Evolutionary conservation across 768 basidiomycete species (phyloP), one percentile per base, ranked within the genome.

Genomic region (Grammothele lineata): DNA sequence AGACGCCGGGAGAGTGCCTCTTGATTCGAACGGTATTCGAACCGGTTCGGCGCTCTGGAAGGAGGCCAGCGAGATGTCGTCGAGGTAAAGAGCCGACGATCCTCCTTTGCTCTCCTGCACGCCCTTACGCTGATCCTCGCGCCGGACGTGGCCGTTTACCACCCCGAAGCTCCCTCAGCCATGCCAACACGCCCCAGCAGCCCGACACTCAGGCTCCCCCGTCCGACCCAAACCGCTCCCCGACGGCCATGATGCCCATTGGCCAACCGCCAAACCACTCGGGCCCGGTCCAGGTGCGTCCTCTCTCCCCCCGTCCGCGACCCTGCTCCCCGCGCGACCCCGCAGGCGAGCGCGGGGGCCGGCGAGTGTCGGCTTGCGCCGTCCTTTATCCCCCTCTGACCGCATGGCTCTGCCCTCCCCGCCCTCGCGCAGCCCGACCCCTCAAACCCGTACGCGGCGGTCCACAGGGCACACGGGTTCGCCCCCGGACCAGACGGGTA

Each of bases 11-110:
- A 7, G 14, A 30, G 8, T 30, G 27, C 14, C 14, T 14, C 14
- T 30, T 38, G 51, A 26, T 44, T 48, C 51, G 51, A 53, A 53
- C 51, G 46, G 51, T 46, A 26, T 44, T 48, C 51, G 51, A 53
- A 53, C 51, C 51, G 51, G 46, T 53, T 53, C 51, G 51, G 51
- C 51, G 51, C 51, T 44, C 27, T 43, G 10, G 40, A 10, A 27
- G 23, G 40, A 37, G 41, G 47, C 50, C 50, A 52, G 26, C 37
- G 30, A 23, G 11, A 53, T 48, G 51, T 44, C 51, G 22, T 40
- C 51, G 18, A 53, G 46, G n/a, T n/a, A n/a, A n/a, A n/a, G n/a
- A n/a, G n/a, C n/a, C n/a, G n/a, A n/a, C n/a, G n/a, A n/a, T n/a
- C n/a, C n/a, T n/a, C n/a, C n/a, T n/a, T n/a, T 4, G 25, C 18